Base-by-base conservation (phyloP, 1,284 basidiomycete species). In the Pseudozyma sp. region DNA sequence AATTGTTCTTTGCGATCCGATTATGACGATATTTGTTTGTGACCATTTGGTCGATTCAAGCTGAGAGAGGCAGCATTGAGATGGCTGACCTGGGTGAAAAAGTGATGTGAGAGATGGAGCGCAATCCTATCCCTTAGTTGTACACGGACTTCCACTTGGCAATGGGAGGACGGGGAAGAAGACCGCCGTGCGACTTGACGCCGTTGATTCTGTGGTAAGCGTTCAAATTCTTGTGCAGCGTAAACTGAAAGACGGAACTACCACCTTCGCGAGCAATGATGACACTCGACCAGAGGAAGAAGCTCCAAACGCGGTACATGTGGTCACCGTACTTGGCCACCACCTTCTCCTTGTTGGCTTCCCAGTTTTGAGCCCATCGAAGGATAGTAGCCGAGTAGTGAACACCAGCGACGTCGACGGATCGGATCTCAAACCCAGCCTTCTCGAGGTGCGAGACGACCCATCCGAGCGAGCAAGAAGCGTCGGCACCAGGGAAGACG, bases 391-490 rank as follows among this genome's bases (percentile, higher is more conserved):
- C 95, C 34, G 92, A 93, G 88, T 99, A 97, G 80, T 87, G 86
- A 7, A 86, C 85, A 51, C 86, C 86, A 43, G 98, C 91, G 50
- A 99, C 96, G 79, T 99, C 97, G 77, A 95, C 88, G 78, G 92
- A 93, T 88, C 97, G 97, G 76, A 99, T 91, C 86, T 99, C 97
- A 81, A 98, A 99, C 65, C 96, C 95, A 72, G 93, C 94, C 53
- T 88, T 88, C 87, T 99, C 95, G 63, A 90, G 87, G 86, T 89
- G 81, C 53, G 87, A 89, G 71, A 99, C 90, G 66, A 97, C 95
- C 96, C 96, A 99, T 64, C 93, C 94, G 59, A 99, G 91, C 45
- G 95, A 93, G 86, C 93, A 94, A 8, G 77, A 78, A 31, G 80
- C 82, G 82, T 99, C 96, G 9, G 97, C 97, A 83, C 97, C 96